phyloP scores from a whole-genome alignment of 2,329 filamentous ascomycete genomes.

The Tolypocladium guangdongense region DNA sequence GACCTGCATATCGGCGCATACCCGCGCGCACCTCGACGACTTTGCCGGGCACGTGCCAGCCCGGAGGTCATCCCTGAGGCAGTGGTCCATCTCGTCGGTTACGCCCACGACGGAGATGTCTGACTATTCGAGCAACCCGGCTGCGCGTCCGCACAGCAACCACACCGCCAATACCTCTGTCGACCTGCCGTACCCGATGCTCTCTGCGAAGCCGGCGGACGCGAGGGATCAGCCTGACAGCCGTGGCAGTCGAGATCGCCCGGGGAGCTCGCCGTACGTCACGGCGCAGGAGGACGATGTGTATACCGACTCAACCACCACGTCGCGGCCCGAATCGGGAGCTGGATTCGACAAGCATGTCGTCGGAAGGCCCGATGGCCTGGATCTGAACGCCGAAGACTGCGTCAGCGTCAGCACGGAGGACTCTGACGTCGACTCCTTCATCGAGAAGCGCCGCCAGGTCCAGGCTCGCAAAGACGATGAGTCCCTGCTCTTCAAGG shows the following conservation, averaged over 20 bases:
- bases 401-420: slow-evolving; percentile 4
- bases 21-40: slow-evolving; percentile 1
- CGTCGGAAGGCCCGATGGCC: neutral
- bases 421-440: slow-evolving; percentile 21
- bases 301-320: neutral
- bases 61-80: slow-evolving; percentile 13
- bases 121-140: slow-evolving; percentile 28
- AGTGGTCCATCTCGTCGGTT: slow-evolving; percentile 31
- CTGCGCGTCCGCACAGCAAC: slow-evolving; percentile 27
- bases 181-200: slow-evolving; percentile 16
- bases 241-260: neutral
- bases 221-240: neutral
- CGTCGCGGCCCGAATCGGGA: neutral
- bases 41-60: slow-evolving; percentile 2
- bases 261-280: neutral
- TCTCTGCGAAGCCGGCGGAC: neutral
- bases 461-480: slow-evolving; percentile 14
- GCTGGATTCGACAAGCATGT: neutral
- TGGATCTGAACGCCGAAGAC: neutral
- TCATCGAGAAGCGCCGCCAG: slow-evolving; percentile 11
- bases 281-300: neutral
- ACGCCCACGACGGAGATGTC: slow-evolving; percentile 25
- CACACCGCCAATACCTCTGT: slow-evolving; percentile 35
- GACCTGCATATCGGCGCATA: slow-evolving; percentile 1
- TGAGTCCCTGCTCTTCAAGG: slow-evolving; percentile 25